Evolutionary conservation across 1,284 basidiomycete species (phyloP).

Genomic region (Stereum hirsutum): DNA sequence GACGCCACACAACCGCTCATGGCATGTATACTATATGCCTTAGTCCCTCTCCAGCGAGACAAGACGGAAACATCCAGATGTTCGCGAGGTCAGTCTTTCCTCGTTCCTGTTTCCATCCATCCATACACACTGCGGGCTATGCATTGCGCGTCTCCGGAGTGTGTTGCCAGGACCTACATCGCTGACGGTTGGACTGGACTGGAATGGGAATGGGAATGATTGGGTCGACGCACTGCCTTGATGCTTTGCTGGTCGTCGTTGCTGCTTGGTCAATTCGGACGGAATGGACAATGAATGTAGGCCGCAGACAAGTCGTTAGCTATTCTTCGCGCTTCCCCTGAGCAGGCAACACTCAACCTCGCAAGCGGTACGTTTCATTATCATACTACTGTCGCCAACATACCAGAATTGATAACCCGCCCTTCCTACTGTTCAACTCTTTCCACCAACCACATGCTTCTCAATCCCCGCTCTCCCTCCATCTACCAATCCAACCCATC

Average conservation of each 20-base stretch:
- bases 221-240: no score
- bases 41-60: slow-evolving; percentile 76
- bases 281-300: slow-evolving; percentile 21
- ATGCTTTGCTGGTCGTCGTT: neutral
- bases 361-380: slow-evolving; percentile 43
- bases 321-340: slow-evolving; percentile 67
- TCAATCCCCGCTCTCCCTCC: neutral
- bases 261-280: neutral
- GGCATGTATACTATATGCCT: slow-evolving; percentile 2
- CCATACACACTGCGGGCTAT: slow-evolving; percentile 77
- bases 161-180: no score
- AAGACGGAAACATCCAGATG: slow-evolving; percentile 73
- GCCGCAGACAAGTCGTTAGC: slow-evolving; percentile 82
- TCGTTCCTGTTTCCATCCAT: slow-evolving; percentile 29
- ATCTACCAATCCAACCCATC: neutral
- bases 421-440: neutral
- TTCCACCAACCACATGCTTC: neutral
- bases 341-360: slow-evolving; percentile 53
- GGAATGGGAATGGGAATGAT: no score
- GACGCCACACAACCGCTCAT: neutral
- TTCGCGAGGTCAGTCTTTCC: slow-evolving; percentile 56
- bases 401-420: neutral
- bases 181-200: no score
- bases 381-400: no score
- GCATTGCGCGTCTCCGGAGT: slow-evolving; percentile 3